These are phyloP conservation scores for Plantago coronopus DNA, from an alignment of 305 asterid genomes.

Conservation along the genomic window DNA sequence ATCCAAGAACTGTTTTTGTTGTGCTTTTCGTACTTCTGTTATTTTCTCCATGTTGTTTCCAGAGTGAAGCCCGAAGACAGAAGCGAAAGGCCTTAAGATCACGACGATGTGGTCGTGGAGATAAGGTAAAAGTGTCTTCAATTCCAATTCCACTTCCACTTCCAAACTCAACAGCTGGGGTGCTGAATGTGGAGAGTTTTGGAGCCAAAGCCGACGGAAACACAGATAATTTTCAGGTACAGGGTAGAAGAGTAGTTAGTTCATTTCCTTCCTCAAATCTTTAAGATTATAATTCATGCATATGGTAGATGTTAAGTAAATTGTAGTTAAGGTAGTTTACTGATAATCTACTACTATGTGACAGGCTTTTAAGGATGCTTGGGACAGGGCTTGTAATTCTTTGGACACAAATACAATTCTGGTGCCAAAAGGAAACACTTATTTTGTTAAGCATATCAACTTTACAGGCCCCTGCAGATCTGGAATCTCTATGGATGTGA, in stretches of 20 bases:
- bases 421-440: conserved; percentile 52
- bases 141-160: conserved; percentile 12
- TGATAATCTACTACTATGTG: not conserved
- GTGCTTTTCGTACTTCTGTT: not conserved
- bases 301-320: not conserved
- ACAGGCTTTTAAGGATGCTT: conserved; percentile 73
- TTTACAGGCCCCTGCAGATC: conserved; percentile 54
- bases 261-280: not conserved
- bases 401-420: conserved; percentile 27
- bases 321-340: conserved; percentile 16
- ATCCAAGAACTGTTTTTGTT: not conserved
- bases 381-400: conserved; percentile 64
- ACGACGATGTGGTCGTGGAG: conserved; percentile 3
- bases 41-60: not conserved
- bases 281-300: not conserved
- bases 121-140: not conserved
- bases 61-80: not conserved
- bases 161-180: conserved; percentile 2
- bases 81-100: not conserved
- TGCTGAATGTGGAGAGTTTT: conserved; percentile 49
- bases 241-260: not conserved
- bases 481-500: conserved; percentile 48
- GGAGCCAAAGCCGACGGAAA: conserved; percentile 74
- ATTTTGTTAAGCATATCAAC: conserved; percentile 47
- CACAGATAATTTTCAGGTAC: conserved; percentile 61